phyloP scores from a whole-genome alignment of 192 early-diverging fungal genomes.

The Coemansia biformis region DNA sequence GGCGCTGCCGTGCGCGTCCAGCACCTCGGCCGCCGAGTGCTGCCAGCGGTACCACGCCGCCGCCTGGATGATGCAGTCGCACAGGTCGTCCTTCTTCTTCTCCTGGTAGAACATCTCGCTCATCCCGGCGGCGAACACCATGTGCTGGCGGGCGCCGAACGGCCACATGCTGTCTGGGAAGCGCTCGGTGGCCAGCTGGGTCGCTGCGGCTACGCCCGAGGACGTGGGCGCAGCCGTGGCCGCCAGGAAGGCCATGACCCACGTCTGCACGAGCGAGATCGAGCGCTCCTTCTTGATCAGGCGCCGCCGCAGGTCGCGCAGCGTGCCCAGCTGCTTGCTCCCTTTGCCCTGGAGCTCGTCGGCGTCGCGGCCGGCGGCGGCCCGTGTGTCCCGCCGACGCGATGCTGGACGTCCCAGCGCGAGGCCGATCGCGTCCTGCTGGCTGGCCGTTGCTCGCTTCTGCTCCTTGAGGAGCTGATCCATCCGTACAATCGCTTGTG shows the following conservation, averaged over 20 bases:
- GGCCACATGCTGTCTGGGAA: constrained; percentile 3
- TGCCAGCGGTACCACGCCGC: constrained; percentile 50
- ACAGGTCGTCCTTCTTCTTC: constrained; percentile 47
- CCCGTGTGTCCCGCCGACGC: constrained; percentile 1
- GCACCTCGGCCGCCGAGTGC: constrained; percentile 10
- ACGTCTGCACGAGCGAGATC: constrained; percentile 36
- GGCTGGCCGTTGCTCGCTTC: constrained; percentile 14
- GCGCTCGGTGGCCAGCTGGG: background rate
- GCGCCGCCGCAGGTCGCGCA: constrained; percentile 36
- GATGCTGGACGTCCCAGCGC: constrained; percentile 8
- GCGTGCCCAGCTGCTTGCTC: constrained; percentile 9
- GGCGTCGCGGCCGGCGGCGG: constrained; percentile 1
- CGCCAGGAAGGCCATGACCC: constrained; percentile 20
- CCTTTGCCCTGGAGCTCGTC: constrained; percentile 15
- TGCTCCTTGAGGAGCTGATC: constrained; percentile 15
- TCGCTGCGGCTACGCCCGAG: no score
- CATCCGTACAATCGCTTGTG: constrained; percentile 16
- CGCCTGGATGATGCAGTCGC: constrained; percentile 45
- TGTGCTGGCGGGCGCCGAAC: constrained; percentile 6
- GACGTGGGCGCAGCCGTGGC: no score
- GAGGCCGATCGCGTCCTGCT: constrained; percentile 14
- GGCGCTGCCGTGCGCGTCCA: constrained; percentile 21
- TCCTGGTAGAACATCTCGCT: constrained; percentile 32
- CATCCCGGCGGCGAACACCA: constrained; percentile 19
- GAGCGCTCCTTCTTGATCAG: constrained; percentile 47